phyloP scores from a whole-genome alignment of 169 alveolate genomes.

The Fabrea salina region DNA sequence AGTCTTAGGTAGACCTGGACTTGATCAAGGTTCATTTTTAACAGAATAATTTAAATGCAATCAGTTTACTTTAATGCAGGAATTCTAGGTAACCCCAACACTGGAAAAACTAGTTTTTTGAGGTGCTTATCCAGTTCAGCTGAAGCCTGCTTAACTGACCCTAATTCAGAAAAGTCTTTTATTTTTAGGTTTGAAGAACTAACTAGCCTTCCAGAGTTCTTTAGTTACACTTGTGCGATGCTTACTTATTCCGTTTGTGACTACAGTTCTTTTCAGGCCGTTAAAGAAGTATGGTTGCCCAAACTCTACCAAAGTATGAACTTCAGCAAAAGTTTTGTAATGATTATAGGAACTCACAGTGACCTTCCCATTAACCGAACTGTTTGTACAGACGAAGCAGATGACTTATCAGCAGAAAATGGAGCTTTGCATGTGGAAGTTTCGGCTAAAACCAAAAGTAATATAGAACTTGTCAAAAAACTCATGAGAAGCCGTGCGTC shows the following conservation, averaged over 20 bases:
- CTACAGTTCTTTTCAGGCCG: not conserved
- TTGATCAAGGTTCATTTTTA: no score
- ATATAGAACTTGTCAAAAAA: not conserved
- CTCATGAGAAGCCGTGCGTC: conserved; percentile 4
- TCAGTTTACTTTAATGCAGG: no score
- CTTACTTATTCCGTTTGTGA: not conserved
- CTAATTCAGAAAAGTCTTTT: not conserved
- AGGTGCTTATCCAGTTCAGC: not conserved
- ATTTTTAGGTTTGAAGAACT: not conserved
- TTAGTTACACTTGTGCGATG: not conserved
- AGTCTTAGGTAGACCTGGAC: no score
- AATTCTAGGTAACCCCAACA: not conserved
- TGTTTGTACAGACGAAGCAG: not conserved
- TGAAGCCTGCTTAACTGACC: not conserved
- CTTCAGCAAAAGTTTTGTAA: not conserved
- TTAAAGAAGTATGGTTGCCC: not conserved
- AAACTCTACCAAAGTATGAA: not conserved
- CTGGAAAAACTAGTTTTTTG: conserved; percentile 3
- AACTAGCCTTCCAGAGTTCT: not conserved
- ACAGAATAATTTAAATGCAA: no score
- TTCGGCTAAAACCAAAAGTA: not conserved
- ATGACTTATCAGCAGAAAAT: not conserved
- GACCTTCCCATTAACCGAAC: not conserved
- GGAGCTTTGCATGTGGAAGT: conserved; percentile 30
- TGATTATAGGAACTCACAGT: conserved; percentile 22